Conservation (phyloP, 2,329 filamentous ascomycete species). For the Aspergillus fischeri region DNA sequence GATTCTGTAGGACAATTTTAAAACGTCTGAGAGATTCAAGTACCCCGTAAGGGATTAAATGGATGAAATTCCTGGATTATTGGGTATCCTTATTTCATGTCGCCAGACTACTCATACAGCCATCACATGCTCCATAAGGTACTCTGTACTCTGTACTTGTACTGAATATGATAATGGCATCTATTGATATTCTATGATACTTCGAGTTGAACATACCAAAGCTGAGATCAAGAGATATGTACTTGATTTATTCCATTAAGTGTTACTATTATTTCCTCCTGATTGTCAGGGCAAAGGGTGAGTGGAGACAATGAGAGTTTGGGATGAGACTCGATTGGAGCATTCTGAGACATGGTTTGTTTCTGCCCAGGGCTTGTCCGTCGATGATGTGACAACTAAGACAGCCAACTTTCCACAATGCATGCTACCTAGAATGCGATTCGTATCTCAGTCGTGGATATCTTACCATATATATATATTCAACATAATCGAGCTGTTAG, state of each 20-base stretch:
- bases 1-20: background rate
- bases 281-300: background rate
- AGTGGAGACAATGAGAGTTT: constrained; percentile 7
- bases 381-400: constrained; percentile 16
- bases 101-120: background rate
- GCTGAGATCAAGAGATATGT: background rate
- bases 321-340: constrained; percentile 15
- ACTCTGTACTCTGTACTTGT: background rate
- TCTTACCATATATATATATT: background rate
- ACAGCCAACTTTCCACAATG: background rate
- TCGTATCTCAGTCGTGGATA: background rate
- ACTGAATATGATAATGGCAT: background rate
- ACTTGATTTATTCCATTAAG: background rate
- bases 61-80: background rate
- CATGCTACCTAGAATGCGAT: background rate
- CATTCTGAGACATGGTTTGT: constrained; percentile 32
- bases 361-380: constrained; percentile 20
- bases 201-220: too few relatives aligned
- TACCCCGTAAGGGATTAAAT: background rate
- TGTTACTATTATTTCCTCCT: constrained; percentile 7
- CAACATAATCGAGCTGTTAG: background rate
- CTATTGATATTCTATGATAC: background rate
- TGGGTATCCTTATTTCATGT: background rate
- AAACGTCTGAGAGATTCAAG: background rate
- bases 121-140: too few relatives aligned